Evolutionary conservation across 768 basidiomycete species (phyloP).

Genomic region (Pleurotus tuber-regium): DNA sequence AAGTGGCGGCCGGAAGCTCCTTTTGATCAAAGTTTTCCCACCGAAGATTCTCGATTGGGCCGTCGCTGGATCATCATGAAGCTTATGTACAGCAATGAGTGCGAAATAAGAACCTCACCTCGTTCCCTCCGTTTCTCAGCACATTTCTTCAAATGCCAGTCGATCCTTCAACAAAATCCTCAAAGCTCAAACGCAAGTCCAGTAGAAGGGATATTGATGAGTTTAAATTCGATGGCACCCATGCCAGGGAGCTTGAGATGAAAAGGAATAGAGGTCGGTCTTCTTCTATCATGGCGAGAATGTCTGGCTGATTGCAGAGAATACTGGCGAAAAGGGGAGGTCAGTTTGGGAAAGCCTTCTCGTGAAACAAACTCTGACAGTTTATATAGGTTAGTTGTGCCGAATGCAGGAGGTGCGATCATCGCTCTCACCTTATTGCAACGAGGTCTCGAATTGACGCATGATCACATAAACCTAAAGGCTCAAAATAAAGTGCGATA

Average conservation of each 20-base stretch:
- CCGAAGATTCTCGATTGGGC: conserved; percentile 6
- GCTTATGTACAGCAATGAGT: conserved; percentile 10
- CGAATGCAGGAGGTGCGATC: conserved; percentile 74
- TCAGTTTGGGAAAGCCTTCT: conserved; percentile 10
- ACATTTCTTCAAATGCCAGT: conserved; percentile 43
- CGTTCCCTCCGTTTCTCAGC: not conserved
- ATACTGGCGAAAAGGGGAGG: conserved; percentile 23
- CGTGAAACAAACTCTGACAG: conserved; percentile 1
- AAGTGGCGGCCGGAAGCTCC: conserved; percentile 1
- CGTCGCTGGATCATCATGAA: conserved; percentile 9
- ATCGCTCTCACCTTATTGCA: conserved; percentile 29
- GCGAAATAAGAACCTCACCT: conserved; percentile 5
- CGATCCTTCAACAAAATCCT: conserved; percentile 44
- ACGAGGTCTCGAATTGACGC: conserved; percentile 17
- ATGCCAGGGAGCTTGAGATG: conserved; percentile 67
- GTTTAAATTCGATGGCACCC: conserved; percentile 46
- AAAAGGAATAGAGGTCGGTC: conserved; percentile 63
- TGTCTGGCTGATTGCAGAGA: conserved; percentile 13
- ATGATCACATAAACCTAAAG: conserved; percentile 31
- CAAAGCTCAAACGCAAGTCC: conserved; percentile 48
- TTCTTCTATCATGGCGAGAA: conserved; percentile 2
- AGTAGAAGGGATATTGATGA: conserved; percentile 51
- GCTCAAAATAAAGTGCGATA: conserved; percentile 82
- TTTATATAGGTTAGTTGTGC: conserved; percentile 65
- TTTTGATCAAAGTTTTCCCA: conserved; percentile 7